Evolutionary conservation across 768 basidiomycete genomes (phyloP).

Genomic region (Pleurotus cornucopiae): DNA sequence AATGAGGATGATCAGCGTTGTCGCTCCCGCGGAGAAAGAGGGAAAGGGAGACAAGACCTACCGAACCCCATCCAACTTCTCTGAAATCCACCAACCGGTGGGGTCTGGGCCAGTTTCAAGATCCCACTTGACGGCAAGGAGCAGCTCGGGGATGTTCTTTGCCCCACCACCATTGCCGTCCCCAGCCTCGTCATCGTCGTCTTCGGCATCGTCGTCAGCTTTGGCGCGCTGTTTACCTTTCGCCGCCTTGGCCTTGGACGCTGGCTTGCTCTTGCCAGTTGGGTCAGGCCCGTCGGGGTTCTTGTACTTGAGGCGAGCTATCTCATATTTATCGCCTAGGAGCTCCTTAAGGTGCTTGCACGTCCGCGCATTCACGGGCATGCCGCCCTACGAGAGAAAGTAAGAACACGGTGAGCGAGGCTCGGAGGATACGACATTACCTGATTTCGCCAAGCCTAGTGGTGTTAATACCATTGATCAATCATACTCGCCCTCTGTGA

Average conservation of each 20-base stretch:
- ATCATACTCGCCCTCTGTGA: too few species aligned
- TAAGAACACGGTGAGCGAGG: not conserved
- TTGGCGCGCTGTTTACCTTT: slow-evolving; percentile 18
- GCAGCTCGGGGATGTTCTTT: slow-evolving; percentile 38
- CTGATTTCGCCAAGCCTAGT: slow-evolving; percentile 32
- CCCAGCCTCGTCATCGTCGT: slow-evolving; percentile 21
- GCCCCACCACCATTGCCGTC: slow-evolving; percentile 29
- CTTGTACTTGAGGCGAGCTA: slow-evolving; percentile 28
- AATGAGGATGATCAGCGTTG: too few species aligned
- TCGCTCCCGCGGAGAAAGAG: not conserved
- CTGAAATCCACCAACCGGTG: slow-evolving; percentile 58
- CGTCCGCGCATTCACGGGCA: slow-evolving; percentile 31
- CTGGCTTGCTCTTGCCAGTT: slow-evolving; percentile 9
- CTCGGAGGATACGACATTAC: slow-evolving; percentile 12
- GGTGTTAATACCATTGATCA: not conserved
- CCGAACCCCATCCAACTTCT: slow-evolving; percentile 62
- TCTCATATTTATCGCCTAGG: slow-evolving; percentile 33
- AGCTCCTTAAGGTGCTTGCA: slow-evolving; percentile 35
- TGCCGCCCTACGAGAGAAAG: slow-evolving; percentile 17
- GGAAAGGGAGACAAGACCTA: slow-evolving; percentile 19
- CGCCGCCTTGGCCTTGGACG: slow-evolving; percentile 14
- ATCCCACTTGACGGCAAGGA: slow-evolving; percentile 58
- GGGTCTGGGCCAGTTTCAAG: slow-evolving; percentile 49
- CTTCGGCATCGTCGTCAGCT: slow-evolving; percentile 21
- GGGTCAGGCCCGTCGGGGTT: slow-evolving; percentile 28